A percentile compares a stretch with the other conserved stretches of the same genome.
phyloP scores from a whole-genome alignment of 345 rosid species.

The Atalantia buxifolia region DNA sequence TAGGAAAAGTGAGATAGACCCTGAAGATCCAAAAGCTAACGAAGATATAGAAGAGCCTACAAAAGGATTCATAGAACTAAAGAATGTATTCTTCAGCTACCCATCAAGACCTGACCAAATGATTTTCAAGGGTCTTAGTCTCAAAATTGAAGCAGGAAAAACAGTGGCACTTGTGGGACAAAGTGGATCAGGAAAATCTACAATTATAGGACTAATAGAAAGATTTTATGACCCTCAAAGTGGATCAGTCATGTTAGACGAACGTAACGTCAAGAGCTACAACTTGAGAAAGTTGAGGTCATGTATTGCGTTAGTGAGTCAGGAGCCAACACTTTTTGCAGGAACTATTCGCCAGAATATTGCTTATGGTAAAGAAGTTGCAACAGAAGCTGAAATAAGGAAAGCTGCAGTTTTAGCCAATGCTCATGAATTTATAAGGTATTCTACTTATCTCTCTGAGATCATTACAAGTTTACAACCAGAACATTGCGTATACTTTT shows the following conservation, averaged over 20 bases:
- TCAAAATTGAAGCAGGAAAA: slow-evolving; percentile 39
- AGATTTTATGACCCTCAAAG: slow-evolving; percentile 44
- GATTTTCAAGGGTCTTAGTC: slow-evolving; percentile 35
- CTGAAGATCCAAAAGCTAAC: slow-evolving; percentile 25
- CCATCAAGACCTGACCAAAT: slow-evolving; percentile 40
- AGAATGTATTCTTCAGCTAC: slow-evolving; percentile 32
- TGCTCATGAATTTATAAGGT: slow-evolving; percentile 47
- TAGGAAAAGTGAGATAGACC: slow-evolving; percentile 34
- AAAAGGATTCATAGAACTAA: slow-evolving; percentile 34
- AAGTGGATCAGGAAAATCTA: slow-evolving; percentile 57
- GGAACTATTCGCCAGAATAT: slow-evolving; percentile 37
- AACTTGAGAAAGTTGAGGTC: slow-evolving; percentile 39
- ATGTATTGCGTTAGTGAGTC: slow-evolving; percentile 48
- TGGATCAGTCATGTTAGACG: slow-evolving; percentile 34
- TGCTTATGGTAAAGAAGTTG: slow-evolving; percentile 24
- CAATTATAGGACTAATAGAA: slow-evolving; percentile 37
- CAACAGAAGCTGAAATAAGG: slow-evolving; percentile 30
- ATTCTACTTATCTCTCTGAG: neutral
- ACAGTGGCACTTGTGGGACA: slow-evolving; percentile 40
- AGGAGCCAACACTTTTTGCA: slow-evolving; percentile 42
- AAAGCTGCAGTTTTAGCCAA: slow-evolving; percentile 33
- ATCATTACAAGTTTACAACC: neutral
- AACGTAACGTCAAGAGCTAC: slow-evolving; percentile 34
- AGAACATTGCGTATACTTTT: neutral
- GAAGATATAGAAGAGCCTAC: neutral